Conservation (phyloP, 495 filamentous ascomycete species). For the Xylaria palmicola region DNA sequence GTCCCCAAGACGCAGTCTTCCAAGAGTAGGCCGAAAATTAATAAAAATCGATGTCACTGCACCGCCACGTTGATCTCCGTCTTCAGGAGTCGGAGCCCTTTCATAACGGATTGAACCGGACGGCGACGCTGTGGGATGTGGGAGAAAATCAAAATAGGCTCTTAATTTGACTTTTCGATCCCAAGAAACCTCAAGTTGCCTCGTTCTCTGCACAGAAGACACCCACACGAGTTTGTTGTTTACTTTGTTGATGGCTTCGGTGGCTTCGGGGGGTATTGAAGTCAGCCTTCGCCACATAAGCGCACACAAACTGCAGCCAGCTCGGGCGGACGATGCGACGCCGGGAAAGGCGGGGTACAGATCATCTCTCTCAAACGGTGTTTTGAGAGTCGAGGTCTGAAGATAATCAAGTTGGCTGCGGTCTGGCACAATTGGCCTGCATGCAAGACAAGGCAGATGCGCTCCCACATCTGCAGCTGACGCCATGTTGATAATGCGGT, state of each 20-base stretch:
- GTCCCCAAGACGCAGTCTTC: neutral
- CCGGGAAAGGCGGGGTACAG: neutral
- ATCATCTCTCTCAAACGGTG: neutral
- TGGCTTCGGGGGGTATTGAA: conserved; percentile 2
- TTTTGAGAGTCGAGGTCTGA: neutral
- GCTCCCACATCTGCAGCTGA: neutral
- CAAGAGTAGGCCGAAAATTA: neutral
- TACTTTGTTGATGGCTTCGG: neutral
- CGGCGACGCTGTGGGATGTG: neutral
- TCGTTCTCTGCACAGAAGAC: neutral
- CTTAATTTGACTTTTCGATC: conserved; percentile 15
- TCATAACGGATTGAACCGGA: neutral
- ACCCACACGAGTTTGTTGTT: neutral
- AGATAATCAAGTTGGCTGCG: neutral
- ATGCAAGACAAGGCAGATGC: neutral
- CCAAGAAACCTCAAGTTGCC: neutral
- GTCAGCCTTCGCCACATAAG: neutral
- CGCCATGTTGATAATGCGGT: neutral
- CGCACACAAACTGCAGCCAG: neutral
- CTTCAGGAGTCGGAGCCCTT: neutral
- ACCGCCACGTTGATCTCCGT: neutral
- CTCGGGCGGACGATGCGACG: neutral
- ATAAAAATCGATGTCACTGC: neutral
- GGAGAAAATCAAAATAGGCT: neutral
- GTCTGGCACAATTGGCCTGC: neutral